Base-by-base conservation (phyloP, 805 yeast genomes). In the Wickerhamomyces strasburgensis region DNA sequence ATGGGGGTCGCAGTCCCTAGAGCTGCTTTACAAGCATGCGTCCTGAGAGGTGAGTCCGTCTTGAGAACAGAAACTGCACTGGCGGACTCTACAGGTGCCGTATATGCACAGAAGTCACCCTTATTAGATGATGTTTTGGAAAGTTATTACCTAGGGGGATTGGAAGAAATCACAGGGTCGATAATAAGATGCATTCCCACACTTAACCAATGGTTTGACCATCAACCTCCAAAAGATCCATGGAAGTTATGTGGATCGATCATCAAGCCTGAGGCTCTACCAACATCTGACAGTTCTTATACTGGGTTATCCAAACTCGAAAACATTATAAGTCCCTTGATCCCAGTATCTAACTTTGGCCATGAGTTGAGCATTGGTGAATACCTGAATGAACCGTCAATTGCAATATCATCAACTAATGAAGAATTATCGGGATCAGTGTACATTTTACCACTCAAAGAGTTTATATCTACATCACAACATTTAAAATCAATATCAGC, bases 21-120 rank as follows among this genome's bases (percentile, higher is more conserved):
- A 7, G 19, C 57, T 2, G 64, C 67, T 33, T 42, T 77, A 9
- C 53, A 56, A 13, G 57, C 68, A 37, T 80, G 88, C 54, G 67
- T 78, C 64, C 38, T 62, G 9, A 57, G 81, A 29, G 87, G 87
- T 0, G 55, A 64, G 29, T 62, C 73, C 0, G 85, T 76, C 0
- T 43, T 75, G 5, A 49, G 56, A 13, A 69, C 72, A 1, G 86
- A 79, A 47, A 38, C 72, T 1, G 39, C 44, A 6, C 11, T 42
- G 0, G 25, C 39, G 8, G 31, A 40, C 2, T 27, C 38, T 2
- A 19, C 39, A 6, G 44, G 42, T 10, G 14, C 34, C 4, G 14
- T 36, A 7, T 34, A 49, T 15, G 29, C 38, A 0, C 29, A 40
- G 6, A 50, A 58, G 23, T 72, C 79, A 1, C 80, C 81, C 0